Base-by-base conservation (phyloP, 768 basidiomycete species). In the Neoboletus magnificus region DNA sequence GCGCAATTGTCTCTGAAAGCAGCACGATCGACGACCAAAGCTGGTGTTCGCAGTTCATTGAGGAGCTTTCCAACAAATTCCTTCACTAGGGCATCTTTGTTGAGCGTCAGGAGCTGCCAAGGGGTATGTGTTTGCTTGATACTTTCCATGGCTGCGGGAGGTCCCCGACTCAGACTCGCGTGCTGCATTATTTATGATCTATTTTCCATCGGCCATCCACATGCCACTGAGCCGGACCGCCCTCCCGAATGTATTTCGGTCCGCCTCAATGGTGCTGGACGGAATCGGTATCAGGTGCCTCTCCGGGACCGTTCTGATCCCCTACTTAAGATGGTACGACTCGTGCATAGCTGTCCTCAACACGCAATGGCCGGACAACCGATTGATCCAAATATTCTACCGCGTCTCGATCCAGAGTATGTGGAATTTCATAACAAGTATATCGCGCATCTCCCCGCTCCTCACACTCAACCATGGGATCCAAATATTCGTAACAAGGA, bases 1-100 rank as follows among this genome's bases (percentile, higher is more conserved):
- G 79, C 79, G 68, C 90, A 93, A 67, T 94, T 94, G 30, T 77
- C 70, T 35, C 81, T 81, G 69, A 93, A 93, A 10, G 84, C 59
- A 10, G 79, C 77, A 25, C 87, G 81, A 72, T 94, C 89, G 59
- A 93, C 82, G 56, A 93, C 75, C 59, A 91, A 71, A 2, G 89
- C 89, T 18, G 91, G 91, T 0, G 91, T 93, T 52, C 89, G 78
- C 25, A 93, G 72, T 2, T 71, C 71, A 42, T 80, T 71, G 56
- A 91, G 64, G 25, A 75, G 64, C 64, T 78, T 81, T 22, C 86
- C 86, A 36, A 79, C 73, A 71, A 84, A 92, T 53, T 81, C 76
- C 42, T 77, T 62, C 27, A 78, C 66, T 22, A 89, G 72, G 11
- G 68, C 74, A 52, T 75, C 74, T 65, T 85, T 84, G 58, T 74